Conservation (phyloP, 805 yeast genomes). For the Wickerhamomyces strasburgensis region DNA sequence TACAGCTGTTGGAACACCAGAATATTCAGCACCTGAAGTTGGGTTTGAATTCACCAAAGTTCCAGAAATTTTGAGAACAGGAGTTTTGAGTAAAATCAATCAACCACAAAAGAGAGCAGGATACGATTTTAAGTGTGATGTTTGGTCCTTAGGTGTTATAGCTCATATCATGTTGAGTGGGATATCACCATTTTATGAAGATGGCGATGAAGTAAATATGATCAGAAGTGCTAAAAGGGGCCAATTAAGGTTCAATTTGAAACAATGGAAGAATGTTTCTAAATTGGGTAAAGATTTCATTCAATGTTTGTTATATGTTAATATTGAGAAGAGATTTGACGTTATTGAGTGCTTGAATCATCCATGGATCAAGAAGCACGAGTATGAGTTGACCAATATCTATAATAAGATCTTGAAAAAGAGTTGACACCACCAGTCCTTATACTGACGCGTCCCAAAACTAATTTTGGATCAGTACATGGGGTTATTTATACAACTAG, state of each 20-base stretch:
- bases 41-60: slow-evolving; percentile 36
- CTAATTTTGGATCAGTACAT: no score
- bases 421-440: no score
- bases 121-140: slow-evolving; percentile 54
- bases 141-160: slow-evolving; percentile 67
- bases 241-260: slow-evolving; percentile 31
- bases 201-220: slow-evolving; percentile 37
- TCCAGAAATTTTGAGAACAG: slow-evolving; percentile 22
- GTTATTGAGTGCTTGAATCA: slow-evolving; percentile 37
- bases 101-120: slow-evolving; percentile 27
- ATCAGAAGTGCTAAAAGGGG: slow-evolving; percentile 40
- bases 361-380: slow-evolving; percentile 43
- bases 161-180: slow-evolving; percentile 57
- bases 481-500: no score
- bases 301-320: slow-evolving; percentile 32
- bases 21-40: slow-evolving; percentile 70
- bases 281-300: slow-evolving; percentile 43
- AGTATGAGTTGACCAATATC: slow-evolving; percentile 29
- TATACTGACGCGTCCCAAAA: background rate
- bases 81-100: slow-evolving; percentile 19
- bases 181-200: slow-evolving; percentile 56
- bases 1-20: slow-evolving; percentile 60
- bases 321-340: slow-evolving; percentile 33
- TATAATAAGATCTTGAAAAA: slow-evolving; percentile 28
- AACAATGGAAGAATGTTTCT: slow-evolving; percentile 41